Base-by-base conservation (phyloP, 75 land plant species). In the Pinus tabuliformis region DNA sequence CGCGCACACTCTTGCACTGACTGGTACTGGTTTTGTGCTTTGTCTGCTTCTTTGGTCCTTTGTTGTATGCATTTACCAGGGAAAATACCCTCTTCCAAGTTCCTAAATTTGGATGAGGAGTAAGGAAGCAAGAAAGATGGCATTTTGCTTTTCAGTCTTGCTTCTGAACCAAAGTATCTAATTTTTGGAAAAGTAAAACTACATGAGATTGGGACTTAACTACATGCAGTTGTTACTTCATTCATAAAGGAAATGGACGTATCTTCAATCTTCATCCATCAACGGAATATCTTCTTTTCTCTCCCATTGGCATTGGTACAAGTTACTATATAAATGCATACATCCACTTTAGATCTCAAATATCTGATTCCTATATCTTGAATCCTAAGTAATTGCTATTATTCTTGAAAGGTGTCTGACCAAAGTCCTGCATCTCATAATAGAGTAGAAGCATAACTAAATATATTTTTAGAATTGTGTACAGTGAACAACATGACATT, bases 1-100 rank as follows among this genome's bases (percentile, higher is more conserved):
- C 68, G 75, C 76, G 18, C 87, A 85, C 66, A 78, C 87, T 22
- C 85, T 85, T 56, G 87, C 87, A 62, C 78, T 85, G 8, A 85
- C 87, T 78, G 87, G 87, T 85, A 73, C 72, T 79, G 28, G 36
- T 16, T 62, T 74, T 64, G 17, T 30, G 18, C 66, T 63, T 21
- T 63, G 22, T 15, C 18, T 63, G 52, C 52, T 63, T 30, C 33
- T 30, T 14, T 28, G 36, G 33, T 62, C 65, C 5, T 63, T 5
- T 15, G 26, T 63, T 30, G 33, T 36, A 63, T 63, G 39, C 39
- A 63, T 30, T 63, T 6, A 63, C 13, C 4, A 21, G 66, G 17
- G 1, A 28, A 28, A 63, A 63, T 63, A 63, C 4, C 17, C 33
- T 14, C 5, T 63, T 37, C 65, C 66, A 30, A 3, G 65, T 63